A percentile compares a stretch with the other conserved stretches of the same genome.
These are phyloP conservation scores for Daldinia sp. DNA, from an alignment of 2,329 filamentous ascomycete species.

Conservation along the genomic window DNA sequence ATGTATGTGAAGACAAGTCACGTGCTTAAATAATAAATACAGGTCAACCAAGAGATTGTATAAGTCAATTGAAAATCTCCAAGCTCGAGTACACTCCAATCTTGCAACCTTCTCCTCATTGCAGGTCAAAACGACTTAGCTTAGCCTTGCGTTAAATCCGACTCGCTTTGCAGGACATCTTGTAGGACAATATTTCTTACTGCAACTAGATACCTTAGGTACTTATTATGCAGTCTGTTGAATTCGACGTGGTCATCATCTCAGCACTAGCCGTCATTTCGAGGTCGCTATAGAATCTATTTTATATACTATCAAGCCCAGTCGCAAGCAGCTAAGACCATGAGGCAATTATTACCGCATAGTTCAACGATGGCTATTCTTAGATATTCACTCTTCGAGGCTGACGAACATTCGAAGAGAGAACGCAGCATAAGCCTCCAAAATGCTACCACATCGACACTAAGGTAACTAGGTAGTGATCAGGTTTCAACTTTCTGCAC, in stretches of 20 bases:
- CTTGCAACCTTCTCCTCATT: background rate
- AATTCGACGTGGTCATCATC: background rate
- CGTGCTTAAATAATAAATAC: background rate
- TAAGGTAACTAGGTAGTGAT: background rate
- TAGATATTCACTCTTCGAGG: conserved; percentile 22
- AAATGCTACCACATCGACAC: conserved; percentile 16
- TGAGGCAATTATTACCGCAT: conserved; percentile 1
- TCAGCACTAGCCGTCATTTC: conserved; percentile 5
- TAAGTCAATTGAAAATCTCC: background rate
- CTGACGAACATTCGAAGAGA: conserved; percentile 11
- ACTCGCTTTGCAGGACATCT: too few relatives aligned
- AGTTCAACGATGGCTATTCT: conserved; percentile 24
- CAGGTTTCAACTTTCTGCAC: background rate
- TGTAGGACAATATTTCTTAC: background rate
- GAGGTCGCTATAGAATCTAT: conserved; percentile 4
- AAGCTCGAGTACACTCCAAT: background rate
- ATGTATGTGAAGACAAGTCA: background rate
- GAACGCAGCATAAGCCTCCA: background rate
- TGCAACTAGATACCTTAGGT: background rate
- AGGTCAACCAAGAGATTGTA: background rate
- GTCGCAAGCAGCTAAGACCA: background rate
- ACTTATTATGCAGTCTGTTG: background rate
- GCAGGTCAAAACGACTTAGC: background rate
- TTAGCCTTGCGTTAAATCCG: background rate
- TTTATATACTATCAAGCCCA: conserved; percentile 11